Evolutionary conservation across 257 asterid species (phyloP), one percentile per base, ranked within the genome.

Genomic region (Rubia yunnanensis): DNA sequence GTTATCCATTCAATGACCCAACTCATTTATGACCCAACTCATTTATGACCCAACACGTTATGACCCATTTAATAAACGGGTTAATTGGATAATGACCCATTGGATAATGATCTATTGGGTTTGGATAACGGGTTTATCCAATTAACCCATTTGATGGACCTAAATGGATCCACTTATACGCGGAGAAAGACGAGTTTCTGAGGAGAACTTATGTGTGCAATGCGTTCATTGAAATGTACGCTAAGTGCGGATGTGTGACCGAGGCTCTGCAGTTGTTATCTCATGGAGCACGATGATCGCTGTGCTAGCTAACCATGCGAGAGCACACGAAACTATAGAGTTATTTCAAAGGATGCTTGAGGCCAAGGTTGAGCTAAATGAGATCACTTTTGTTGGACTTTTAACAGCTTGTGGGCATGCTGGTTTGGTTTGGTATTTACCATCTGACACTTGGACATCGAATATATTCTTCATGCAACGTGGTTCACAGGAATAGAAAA

Each of bases 161-260:
- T n/a, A 82, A 76, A 53, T 87, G 91, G 95, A 75, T 86, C 78
- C 95, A 88, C 65, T 81, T 81, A 39, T 85, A 82, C 5, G 87
- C 94, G 1, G 84, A 71, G 20, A 80, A 72, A 60, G 73, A 75
- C 0, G 88, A 86, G 17, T 71, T 78, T 60, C 73, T 88, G 82
- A 73, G 67, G 10, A 85, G 71, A 73, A 82, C 72, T 3, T 10
- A 71, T 17, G 73, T 86, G 0, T 82, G 92, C 79, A 88, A 91
- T 52, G 94, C 95, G 5, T 30, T 91, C 76, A 83, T 86, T 26
- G 95, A 88, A 58, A 86, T 91, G 98, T 91, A 88, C 78, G 77
- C 87, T 0, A 91, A 83, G 76, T 88, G 96, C 65, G 96, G 96
- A 11, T 77, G 84, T 35, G 75, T 83, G 63, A 17, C 63, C 27